phyloP scores from a whole-genome alignment of 169 alveolate genomes.

The Hepatocystis sp. region DNA sequence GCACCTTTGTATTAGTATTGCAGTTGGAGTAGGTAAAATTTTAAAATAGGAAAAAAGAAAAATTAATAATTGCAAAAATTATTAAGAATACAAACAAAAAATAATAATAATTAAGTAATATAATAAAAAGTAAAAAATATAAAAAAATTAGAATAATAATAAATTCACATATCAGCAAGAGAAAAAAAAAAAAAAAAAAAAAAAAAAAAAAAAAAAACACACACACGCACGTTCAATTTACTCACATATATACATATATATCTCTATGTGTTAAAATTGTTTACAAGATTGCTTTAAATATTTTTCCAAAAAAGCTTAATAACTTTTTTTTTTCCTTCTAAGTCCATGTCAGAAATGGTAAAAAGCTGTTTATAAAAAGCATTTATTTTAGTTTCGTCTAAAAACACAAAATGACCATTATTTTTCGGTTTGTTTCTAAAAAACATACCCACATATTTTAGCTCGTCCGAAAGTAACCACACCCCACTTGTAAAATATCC shows the following conservation, averaged over 20 bases:
- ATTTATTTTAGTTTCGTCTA: conserved; percentile 22
- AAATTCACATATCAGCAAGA: too few relatives aligned
- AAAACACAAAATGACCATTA: conserved; percentile 30
- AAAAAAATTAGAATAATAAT: too few relatives aligned
- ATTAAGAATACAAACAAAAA: too few relatives aligned
- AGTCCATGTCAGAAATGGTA: not conserved
- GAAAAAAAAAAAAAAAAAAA: too few relatives aligned
- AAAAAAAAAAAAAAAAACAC: too few relatives aligned
- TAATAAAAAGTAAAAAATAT: too few relatives aligned
- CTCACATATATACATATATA: not conserved
- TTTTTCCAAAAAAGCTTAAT: conserved; percentile 15
- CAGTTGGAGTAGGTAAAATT: too few relatives aligned
- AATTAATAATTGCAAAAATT: too few relatives aligned
- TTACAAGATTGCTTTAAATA: not conserved
- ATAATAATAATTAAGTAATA: too few relatives aligned
- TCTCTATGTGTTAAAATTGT: not conserved
- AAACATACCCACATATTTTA: conserved; percentile 49
- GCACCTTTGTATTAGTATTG: too few relatives aligned
- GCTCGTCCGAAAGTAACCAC: conserved; percentile 28
- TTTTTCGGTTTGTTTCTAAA: conserved; percentile 28
- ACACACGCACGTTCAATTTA: too few relatives aligned
- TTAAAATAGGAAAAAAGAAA: too few relatives aligned
- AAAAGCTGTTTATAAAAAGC: conserved; percentile 31
- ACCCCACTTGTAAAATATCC: conserved; percentile 33
- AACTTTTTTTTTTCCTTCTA: conserved; percentile 1